Evolutionary conservation across 2,329 filamentous ascomycete species (phyloP).

Genomic region (Hawksworthiomyces lignivorus): DNA sequence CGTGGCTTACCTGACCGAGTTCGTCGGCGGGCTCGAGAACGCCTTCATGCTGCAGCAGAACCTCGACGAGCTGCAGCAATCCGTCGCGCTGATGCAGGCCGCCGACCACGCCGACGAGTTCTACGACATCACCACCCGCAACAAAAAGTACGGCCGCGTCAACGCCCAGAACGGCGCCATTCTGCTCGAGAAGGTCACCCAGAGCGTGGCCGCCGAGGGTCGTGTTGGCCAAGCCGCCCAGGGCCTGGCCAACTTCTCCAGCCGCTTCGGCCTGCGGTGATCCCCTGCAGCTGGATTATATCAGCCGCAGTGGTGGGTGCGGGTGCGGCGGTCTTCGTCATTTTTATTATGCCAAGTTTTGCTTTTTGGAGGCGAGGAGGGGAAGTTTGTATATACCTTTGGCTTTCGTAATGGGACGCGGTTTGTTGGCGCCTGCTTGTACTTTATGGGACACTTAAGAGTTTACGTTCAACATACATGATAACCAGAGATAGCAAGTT

Average conservation of each 20-base stretch:
- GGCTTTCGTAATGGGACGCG: too few relatives aligned
- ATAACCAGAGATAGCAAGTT: too few relatives aligned
- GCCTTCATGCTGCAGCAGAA: constrained; percentile 79
- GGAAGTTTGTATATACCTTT: too few relatives aligned
- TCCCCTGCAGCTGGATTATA: too few relatives aligned
- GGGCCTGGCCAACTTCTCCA: constrained; percentile 63
- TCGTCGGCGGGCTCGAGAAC: constrained; percentile 81
- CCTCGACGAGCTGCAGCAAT: constrained; percentile 88
- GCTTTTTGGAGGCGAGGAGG: too few relatives aligned
- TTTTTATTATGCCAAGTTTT: too few relatives aligned
- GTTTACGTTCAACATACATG: too few relatives aligned
- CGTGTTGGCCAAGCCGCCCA: constrained; percentile 59
- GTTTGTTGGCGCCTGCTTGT: too few relatives aligned
- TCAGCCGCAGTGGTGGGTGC: too few relatives aligned
- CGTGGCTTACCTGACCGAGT: constrained; percentile 73
- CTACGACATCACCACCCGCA: constrained; percentile 81
- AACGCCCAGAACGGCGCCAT: constrained; percentile 84
- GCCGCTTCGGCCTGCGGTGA: constrained; percentile 60
- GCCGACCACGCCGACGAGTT: constrained; percentile 92
- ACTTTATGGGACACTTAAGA: too few relatives aligned
- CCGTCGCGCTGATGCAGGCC: constrained; percentile 74
- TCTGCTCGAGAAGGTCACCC: constrained; percentile 81
- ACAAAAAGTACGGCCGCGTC: constrained; percentile 90
- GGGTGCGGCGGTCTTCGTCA: too few relatives aligned
- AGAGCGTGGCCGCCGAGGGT: constrained; percentile 50